Conservation (phyloP, 352 stramenopile species). For the Phytophthora podocarpi region DNA sequence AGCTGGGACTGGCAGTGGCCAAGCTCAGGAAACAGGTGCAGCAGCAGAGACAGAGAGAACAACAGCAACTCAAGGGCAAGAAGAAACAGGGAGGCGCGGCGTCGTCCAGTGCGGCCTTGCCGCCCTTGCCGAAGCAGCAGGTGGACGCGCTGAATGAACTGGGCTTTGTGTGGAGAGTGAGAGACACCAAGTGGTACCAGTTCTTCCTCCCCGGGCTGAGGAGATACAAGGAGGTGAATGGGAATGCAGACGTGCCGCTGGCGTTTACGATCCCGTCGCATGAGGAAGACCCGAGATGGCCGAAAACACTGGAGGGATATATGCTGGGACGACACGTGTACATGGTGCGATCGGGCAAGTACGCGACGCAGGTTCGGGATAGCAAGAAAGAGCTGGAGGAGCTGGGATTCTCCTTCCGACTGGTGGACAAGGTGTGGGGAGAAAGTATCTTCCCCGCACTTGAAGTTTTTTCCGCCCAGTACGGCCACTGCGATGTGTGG, state of each 20-base stretch:
- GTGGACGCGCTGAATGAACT: slow-evolving; percentile 84
- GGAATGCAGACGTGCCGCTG: slow-evolving; percentile 62
- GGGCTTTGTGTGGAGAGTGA: slow-evolving; percentile 92
- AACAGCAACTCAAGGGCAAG: slow-evolving; percentile 24
- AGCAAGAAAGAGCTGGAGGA: slow-evolving; percentile 47
- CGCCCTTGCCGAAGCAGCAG: slow-evolving; percentile 56
- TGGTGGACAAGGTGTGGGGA: slow-evolving; percentile 63
- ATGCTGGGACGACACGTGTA: slow-evolving; percentile 68
- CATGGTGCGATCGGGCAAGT: slow-evolving; percentile 70
- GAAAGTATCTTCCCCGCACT: slow-evolving; percentile 83
- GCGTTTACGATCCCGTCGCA: slow-evolving; percentile 59
- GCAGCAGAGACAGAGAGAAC: slow-evolving; percentile 28
- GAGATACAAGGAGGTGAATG: slow-evolving; percentile 61
- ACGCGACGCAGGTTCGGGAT: slow-evolving; percentile 47
- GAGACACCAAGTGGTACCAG: slow-evolving; percentile 73
- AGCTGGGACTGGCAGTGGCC: slow-evolving; percentile 88
- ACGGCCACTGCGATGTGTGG: slow-evolving; percentile 91
- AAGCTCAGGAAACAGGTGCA: slow-evolving; percentile 80
- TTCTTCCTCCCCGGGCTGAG: slow-evolving; percentile 71
- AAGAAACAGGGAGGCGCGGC: slow-evolving; percentile 5
- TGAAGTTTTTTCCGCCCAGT: slow-evolving; percentile 79
- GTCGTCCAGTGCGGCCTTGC: slow-evolving; percentile 11
- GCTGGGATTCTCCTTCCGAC: slow-evolving; percentile 68
- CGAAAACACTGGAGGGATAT: slow-evolving; percentile 52
- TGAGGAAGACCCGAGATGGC: slow-evolving; percentile 50